These are phyloP conservation scores for Solanum arcanum DNA, from an alignment of 257 asterid genomes.

Conservation along the genomic window DNA sequence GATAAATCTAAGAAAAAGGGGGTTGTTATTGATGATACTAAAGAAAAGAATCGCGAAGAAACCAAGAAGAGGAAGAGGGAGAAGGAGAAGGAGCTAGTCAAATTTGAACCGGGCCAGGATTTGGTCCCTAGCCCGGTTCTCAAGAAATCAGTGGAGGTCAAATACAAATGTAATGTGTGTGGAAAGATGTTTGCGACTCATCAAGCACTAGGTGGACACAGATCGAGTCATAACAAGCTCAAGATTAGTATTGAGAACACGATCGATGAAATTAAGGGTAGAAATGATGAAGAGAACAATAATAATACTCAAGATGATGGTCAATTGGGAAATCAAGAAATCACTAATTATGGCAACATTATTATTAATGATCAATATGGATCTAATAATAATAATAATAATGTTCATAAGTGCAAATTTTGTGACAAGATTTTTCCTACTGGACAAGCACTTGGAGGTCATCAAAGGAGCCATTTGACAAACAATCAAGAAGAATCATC, in stretches of 20 bases:
- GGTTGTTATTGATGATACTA: not conserved
- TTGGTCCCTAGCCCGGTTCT: not conserved
- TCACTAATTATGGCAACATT: not conserved
- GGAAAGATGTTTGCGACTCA: slow-evolving; percentile 8
- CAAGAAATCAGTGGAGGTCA: not conserved
- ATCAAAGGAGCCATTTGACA: slow-evolving; percentile 16
- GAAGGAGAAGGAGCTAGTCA: not conserved
- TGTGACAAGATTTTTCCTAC: slow-evolving; percentile 12
- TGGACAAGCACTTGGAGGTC: slow-evolving; percentile 33
- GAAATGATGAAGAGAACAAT: not conserved
- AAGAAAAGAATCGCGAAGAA: not conserved
- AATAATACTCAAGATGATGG: not conserved
- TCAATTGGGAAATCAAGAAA: not conserved
- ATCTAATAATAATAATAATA: not conserved
- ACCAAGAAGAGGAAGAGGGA: not conserved
- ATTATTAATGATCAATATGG: not conserved
- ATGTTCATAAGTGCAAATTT: not conserved
- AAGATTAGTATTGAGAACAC: slow-evolving; percentile 15
- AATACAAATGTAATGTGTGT: slow-evolving; percentile 20
- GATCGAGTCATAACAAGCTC: slow-evolving; percentile 44
- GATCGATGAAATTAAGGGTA: not conserved
- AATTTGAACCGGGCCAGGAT: not conserved
- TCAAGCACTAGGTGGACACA: slow-evolving; percentile 58
- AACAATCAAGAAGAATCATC: not conserved
- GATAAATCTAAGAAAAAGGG: not conserved